phyloP scores from a whole-genome alignment of 768 basidiomycete genomes.

The Hygrocybe punicea region DNA sequence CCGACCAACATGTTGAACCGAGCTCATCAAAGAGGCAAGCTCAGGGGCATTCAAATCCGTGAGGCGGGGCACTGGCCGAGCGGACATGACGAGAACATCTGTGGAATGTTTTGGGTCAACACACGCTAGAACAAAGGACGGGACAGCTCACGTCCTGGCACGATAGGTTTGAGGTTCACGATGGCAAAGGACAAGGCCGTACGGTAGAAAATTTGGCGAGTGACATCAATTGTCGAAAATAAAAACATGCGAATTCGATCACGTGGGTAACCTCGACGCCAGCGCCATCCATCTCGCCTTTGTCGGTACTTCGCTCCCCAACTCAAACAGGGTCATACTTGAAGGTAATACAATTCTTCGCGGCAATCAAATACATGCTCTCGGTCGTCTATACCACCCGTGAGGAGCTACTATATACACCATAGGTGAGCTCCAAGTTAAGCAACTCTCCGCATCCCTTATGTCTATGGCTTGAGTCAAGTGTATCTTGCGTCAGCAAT shows the following conservation, averaged over 20 bases:
- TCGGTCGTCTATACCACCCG: neutral
- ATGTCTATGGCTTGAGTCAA: neutral
- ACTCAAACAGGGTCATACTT: too few species aligned
- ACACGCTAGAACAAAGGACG: neutral
- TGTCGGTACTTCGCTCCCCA: too few species aligned
- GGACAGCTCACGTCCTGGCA: slow-evolving; percentile 79
- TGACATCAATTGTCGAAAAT: slow-evolving; percentile 79
- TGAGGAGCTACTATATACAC: slow-evolving; percentile 5
- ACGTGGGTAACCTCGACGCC: too few species aligned
- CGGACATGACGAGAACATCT: slow-evolving; percentile 66
- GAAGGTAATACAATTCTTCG: too few species aligned
- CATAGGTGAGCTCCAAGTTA: slow-evolving; percentile 19
- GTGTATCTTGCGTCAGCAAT: neutral
- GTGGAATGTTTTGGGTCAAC: neutral
- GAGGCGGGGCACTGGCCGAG: slow-evolving; percentile 52
- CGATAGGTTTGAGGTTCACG: slow-evolving; percentile 92
- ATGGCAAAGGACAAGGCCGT: slow-evolving; percentile 73
- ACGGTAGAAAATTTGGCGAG: slow-evolving; percentile 70
- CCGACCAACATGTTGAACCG: slow-evolving; percentile 73
- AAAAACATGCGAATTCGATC: slow-evolving; percentile 48
- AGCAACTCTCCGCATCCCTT: slow-evolving; percentile 23
- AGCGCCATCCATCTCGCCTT: too few species aligned
- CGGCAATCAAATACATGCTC: neutral
- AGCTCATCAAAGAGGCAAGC: slow-evolving; percentile 72
- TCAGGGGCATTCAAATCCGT: slow-evolving; percentile 61